Percentiles rank a stretch among this genome's conserved stretches.
Conservation (phyloP, 73 alveolate species). For the Tetrahymena elliotti region DNA sequence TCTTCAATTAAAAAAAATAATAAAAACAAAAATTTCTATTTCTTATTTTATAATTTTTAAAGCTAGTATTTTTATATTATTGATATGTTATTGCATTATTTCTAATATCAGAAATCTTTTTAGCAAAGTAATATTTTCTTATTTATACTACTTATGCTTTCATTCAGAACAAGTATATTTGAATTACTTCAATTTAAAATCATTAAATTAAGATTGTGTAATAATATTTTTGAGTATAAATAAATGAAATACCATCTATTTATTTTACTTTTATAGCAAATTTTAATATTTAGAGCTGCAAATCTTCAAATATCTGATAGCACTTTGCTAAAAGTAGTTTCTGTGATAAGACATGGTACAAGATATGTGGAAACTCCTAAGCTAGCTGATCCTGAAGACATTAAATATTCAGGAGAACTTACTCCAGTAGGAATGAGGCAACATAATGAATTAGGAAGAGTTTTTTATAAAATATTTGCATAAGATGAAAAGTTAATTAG, state of each 20-base stretch:
- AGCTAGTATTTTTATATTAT: too few relatives aligned
- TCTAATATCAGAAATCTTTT: too few relatives aligned
- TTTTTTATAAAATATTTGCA: neutral
- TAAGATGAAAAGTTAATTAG: neutral
- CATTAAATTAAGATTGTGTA: too few relatives aligned
- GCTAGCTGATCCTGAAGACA: neutral
- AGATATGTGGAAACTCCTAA: neutral
- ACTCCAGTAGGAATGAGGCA: neutral
- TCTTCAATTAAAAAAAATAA: too few relatives aligned
- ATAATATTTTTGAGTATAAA: too few relatives aligned
- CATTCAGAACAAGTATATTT: too few relatives aligned
- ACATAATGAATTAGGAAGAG: neutral
- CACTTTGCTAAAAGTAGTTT: neutral
- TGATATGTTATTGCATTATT: too few relatives aligned
- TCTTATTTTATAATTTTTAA: too few relatives aligned
- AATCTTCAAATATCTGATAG: neutral
- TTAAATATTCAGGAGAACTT: neutral
- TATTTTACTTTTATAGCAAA: neutral
- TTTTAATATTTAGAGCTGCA: neutral
- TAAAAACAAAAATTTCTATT: too few relatives aligned
- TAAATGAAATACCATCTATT: neutral
- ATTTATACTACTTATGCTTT: too few relatives aligned
- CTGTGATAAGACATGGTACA: neutral
- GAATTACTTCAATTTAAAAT: too few relatives aligned
- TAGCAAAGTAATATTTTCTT: too few relatives aligned